Conservation (phyloP, 176 grass and related monocot genomes). For the Rhynchospora pubera region DNA sequence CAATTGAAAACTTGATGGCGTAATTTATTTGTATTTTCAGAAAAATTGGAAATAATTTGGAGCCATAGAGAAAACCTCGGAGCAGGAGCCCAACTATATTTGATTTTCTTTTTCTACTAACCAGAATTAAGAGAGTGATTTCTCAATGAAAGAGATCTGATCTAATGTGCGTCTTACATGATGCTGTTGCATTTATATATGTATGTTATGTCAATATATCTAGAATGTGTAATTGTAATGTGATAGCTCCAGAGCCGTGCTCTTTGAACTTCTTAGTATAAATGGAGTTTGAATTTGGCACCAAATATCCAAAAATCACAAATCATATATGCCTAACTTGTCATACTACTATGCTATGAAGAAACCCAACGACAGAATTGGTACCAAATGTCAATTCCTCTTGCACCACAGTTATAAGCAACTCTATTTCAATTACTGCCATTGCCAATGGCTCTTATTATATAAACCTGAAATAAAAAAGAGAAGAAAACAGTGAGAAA, state of each 20-base stretch:
- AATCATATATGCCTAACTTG: neutral
- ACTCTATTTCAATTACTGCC: constrained; percentile 22
- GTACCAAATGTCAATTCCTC: neutral
- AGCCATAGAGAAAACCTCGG: neutral
- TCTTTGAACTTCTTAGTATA: neutral
- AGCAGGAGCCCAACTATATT: neutral
- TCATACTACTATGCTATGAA: neutral
- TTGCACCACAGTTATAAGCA: neutral
- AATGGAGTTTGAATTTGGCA: constrained; percentile 3
- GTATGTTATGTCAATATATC: constrained; percentile 3
- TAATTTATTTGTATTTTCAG: constrained; percentile 14
- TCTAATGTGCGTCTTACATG: constrained; percentile 1
- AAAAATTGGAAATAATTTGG: constrained; percentile 20
- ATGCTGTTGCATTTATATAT: neutral
- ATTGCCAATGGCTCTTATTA: constrained; percentile 39
- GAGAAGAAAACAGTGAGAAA: neutral
- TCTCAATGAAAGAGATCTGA: neutral
- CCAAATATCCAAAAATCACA: neutral
- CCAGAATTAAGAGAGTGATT: neutral
- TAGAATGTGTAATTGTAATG: constrained; percentile 13
- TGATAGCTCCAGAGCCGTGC: neutral
- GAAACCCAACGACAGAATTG: neutral
- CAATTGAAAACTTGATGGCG: neutral
- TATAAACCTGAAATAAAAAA: constrained; percentile 53
- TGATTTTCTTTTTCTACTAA: neutral